Base-by-base conservation (phyloP, 805 yeast species). In the Yarrowia hollandica region DNA sequence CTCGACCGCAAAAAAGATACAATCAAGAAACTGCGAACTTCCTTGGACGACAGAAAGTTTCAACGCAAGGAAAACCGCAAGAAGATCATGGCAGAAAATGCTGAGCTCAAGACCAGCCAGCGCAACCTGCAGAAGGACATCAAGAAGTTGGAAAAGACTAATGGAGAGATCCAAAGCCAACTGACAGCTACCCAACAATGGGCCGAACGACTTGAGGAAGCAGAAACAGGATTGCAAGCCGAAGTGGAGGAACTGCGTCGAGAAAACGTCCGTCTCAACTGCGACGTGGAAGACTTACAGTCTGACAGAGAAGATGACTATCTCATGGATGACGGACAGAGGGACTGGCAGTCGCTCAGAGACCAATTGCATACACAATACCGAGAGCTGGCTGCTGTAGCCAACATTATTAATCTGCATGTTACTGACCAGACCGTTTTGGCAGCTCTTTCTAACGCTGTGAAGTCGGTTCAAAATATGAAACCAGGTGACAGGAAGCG, bases 251-350 rank as follows among this genome's bases (percentile, higher is more conserved):
- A 31, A n/a, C 30, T 48, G 12, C 19, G 55, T 4, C n/a, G 34
- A 11, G 55, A 48, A 22, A 48, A 48, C 18, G 30, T 23, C n/a
- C 39, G 55, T 15, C 55, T 48, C 15, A 48, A 33, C 37, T 48
- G 55, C 30, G 55, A 48, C 12, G 38, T 48, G 16, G 55, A 48
- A 16, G 55, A 48, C 21, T 7, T 48, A 19, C 55, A 48, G 16
- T 48, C 55, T 10, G 55, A 48, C 39, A 8, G 55, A 22, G 55
- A 48, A 23, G 55, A 48, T 30, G 55, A 48, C 12, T 30, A 48
- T 16, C 39, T 48, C 28, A 15, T 48, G 38, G 55, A 33, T 15
- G 55, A 48, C 39, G 39, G 55, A 8, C 39, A 31, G 25, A 16
- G 39, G 11, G 55, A 48, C 55, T 48, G 55, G 55, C 55, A 48